Evolutionary conservation across 345 rosid species (phyloP).

Genomic region (Linum usitatissimum): DNA sequence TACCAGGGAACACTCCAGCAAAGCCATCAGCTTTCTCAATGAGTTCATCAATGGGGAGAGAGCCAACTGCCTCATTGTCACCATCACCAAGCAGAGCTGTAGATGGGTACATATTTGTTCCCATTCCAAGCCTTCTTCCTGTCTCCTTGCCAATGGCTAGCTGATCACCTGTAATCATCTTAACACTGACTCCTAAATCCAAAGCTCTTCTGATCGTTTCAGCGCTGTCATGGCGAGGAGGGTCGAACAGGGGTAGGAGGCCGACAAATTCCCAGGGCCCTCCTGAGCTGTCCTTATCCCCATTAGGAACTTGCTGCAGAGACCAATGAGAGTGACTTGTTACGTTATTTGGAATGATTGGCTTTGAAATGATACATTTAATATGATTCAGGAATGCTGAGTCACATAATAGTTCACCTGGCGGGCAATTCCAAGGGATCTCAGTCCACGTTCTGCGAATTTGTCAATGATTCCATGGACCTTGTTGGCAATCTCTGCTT

Average conservation of each 20-base stretch:
- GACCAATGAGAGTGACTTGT: conserved; percentile 10
- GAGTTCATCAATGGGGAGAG: background rate
- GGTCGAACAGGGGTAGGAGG: no score
- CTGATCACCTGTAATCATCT: conserved; percentile 63
- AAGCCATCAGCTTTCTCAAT: background rate
- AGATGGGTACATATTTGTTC: conserved; percentile 32
- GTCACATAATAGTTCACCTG: no score
- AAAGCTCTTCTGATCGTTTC: conserved; percentile 18
- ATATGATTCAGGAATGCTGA: background rate
- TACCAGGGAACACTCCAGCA: conserved; percentile 2
- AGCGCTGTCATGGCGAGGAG: no score
- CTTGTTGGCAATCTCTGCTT: no score
- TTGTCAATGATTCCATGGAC: no score
- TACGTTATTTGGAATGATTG: conserved; percentile 13
- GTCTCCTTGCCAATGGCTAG: conserved; percentile 60
- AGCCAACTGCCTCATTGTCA: background rate
- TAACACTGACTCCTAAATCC: conserved; percentile 53
- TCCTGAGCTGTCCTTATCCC: no score
- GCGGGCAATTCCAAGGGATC: no score
- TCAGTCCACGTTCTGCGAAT: no score
- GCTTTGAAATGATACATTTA: background rate
- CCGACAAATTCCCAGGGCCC: no score
- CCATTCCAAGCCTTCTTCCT: conserved; percentile 35
- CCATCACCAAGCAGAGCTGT: conserved; percentile 25
- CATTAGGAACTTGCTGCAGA: no score